Evolutionary conservation across 1,139 yeast genomes (phyloP).

Genomic region (Blastobotrys serpentis): DNA sequence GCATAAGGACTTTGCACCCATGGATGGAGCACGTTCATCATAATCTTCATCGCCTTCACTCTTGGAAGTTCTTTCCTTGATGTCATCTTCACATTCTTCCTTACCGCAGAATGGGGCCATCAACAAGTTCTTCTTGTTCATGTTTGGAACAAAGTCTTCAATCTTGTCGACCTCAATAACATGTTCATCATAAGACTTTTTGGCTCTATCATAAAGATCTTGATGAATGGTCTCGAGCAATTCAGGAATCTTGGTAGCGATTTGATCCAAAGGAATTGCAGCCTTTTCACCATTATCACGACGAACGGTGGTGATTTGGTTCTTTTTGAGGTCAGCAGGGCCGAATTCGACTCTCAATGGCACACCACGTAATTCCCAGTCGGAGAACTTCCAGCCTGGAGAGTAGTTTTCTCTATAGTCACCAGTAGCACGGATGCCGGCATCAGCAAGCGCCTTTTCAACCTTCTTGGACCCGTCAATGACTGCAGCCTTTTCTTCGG

Average conservation of each 20-base stretch:
- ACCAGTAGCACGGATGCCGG: conserved; percentile 67
- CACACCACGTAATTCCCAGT: conserved; percentile 94
- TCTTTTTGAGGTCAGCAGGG: conserved; percentile 84
- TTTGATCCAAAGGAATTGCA: conserved; percentile 60
- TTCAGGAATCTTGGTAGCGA: conserved; percentile 68
- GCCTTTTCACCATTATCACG: conserved; percentile 84
- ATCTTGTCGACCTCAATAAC: conserved; percentile 78
- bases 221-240: conserved; percentile 78
- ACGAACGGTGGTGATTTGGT: conserved; percentile 83
- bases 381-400: conserved; percentile 99
- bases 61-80: conserved; percentile 86
- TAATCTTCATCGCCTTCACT: conserved; percentile 81
- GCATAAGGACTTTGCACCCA: conserved; percentile 99
- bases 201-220: conserved; percentile 75
- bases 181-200: conserved; percentile 77
- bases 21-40: conserved; percentile 95
- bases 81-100: conserved; percentile 92
- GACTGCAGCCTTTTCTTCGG: conserved; percentile 69
- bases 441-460: conserved; percentile 38
- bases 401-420: conserved; percentile 94
- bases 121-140: conserved; percentile 87
- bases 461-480: conserved; percentile 61
- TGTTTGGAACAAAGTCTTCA: conserved; percentile 89
- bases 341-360: conserved; percentile 95
- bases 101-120: conserved; percentile 98